These are phyloP conservation scores for Nemania sp. DNA, from an alignment of 2,329 filamentous ascomycete genomes.

Conservation along the genomic window DNA sequence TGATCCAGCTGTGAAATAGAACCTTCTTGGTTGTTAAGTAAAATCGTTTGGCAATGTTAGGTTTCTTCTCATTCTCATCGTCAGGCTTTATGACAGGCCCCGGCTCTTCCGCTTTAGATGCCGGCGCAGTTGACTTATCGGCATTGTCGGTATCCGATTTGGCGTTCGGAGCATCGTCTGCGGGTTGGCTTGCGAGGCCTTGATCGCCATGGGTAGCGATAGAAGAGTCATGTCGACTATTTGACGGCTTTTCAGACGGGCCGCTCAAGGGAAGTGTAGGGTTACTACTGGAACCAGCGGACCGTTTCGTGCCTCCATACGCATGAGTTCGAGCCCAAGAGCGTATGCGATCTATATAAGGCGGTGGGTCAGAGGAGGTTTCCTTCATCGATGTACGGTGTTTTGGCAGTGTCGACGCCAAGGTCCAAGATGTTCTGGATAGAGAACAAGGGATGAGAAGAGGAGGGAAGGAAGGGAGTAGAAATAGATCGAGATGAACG, in stretches of 20 bases:
- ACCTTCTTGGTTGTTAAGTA: conserved; percentile 60
- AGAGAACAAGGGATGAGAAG: conserved; percentile 27
- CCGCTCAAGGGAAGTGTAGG: conserved; percentile 47
- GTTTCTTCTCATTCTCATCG: conserved; percentile 35
- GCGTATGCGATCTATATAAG: conserved; percentile 60
- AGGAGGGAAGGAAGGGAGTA: conserved; percentile 6
- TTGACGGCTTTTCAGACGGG: conserved; percentile 16
- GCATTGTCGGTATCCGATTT: conserved; percentile 37
- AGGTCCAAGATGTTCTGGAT: conserved; percentile 35
- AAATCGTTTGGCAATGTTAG: conserved; percentile 41
- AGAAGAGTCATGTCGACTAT: conserved; percentile 29
- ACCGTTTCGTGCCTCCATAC: conserved; percentile 55
- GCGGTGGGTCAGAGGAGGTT: conserved; percentile 53
- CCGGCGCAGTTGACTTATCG: conserved; percentile 42
- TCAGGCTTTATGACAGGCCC: conserved; percentile 57
- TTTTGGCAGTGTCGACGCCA: conserved; percentile 42
- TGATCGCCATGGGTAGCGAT: conserved; percentile 28
- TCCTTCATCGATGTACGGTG: conserved; percentile 61
- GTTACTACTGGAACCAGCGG: conserved; percentile 43
- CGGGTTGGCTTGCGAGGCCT: conserved; percentile 31
- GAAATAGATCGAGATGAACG: background rate
- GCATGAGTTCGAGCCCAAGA: conserved; percentile 58
- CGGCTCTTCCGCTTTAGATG: conserved; percentile 56
- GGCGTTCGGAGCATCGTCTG: conserved; percentile 30
- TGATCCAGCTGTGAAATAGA: conserved; percentile 75